A percentile compares a stretch with the other conserved stretches of the same genome.
Conservation (phyloP, 1,139 yeast species). For the Yamadazyma dendronema region DNA sequence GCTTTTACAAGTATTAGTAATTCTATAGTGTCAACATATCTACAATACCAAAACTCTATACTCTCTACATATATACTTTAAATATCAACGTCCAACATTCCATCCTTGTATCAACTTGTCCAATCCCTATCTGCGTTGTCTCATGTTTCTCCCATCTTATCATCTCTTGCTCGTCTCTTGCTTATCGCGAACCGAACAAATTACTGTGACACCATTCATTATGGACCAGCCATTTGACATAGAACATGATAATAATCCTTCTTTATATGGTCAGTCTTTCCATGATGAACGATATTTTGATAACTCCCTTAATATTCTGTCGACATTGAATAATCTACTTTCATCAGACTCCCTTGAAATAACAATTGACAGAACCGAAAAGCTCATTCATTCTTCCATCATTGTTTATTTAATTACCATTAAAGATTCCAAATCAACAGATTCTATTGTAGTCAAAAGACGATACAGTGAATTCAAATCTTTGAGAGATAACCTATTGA, state of each 20-base stretch:
- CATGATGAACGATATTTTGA: conserved; percentile 25
- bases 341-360: conserved; percentile 27
- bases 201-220: background rate
- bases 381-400: conserved; percentile 37
- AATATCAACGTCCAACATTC: too few species aligned
- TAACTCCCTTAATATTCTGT: conserved; percentile 40
- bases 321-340: conserved; percentile 30
- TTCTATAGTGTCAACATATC: too few species aligned
- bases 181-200: conserved; percentile 3
- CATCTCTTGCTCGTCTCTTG: background rate
- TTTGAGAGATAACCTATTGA: conserved; percentile 42
- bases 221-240: conserved; percentile 29
- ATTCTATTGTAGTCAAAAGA: conserved; percentile 36
- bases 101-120: too few species aligned
- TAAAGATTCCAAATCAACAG: conserved; percentile 5
- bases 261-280: conserved; percentile 35
- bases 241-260: conserved; percentile 51
- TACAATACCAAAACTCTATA: too few species aligned
- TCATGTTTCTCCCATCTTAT: background rate
- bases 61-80: too few species aligned
- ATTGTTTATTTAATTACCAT: conserved; percentile 40
- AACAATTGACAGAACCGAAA: conserved; percentile 36
- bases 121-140: background rate
- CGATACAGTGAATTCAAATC: conserved; percentile 58
- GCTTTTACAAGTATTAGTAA: too few species aligned